phyloP scores from a whole-genome alignment of 176 grass and related monocot genomes.

The Urochloa ruziziensis region DNA sequence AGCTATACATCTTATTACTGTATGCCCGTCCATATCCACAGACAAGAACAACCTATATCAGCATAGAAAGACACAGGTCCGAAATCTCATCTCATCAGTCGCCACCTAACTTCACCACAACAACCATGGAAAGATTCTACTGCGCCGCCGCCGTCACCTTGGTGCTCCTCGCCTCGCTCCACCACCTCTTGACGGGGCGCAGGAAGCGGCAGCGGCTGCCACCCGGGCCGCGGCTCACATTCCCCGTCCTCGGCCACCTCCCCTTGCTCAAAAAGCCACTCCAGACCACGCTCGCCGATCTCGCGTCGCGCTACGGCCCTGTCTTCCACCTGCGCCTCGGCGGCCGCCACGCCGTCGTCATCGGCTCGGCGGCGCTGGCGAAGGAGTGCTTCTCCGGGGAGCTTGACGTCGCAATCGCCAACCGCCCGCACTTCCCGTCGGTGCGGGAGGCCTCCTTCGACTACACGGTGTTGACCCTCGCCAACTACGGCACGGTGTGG shows the following conservation, averaged over 20 bases:
- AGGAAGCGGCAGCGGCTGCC: not conserved
- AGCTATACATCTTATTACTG: not conserved
- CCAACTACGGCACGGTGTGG: slow-evolving; percentile 52
- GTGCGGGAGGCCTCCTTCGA: slow-evolving; percentile 27
- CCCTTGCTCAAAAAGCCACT: slow-evolving; percentile 54
- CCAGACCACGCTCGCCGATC: slow-evolving; percentile 23
- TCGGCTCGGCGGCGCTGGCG: slow-evolving; percentile 24
- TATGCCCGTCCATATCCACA: not conserved
- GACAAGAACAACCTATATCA: not conserved
- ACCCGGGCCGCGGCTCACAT: slow-evolving; percentile 23
- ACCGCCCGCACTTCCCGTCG: slow-evolving; percentile 51
- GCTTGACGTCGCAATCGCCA: slow-evolving; percentile 56
- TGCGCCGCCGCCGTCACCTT: not conserved
- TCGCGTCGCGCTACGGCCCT: slow-evolving; percentile 41
- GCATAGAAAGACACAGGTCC: not conserved
- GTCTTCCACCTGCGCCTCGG: slow-evolving; percentile 47
- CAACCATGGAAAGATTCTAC: not conserved
- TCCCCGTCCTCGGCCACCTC: slow-evolving; percentile 50
- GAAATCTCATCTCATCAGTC: not conserved
- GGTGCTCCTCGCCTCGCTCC: not conserved
- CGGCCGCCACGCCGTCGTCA: slow-evolving; percentile 38
- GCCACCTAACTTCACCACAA: not conserved
- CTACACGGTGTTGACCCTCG: slow-evolving; percentile 24
- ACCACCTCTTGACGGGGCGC: not conserved
- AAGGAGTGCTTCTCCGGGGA: slow-evolving; percentile 50